Evolutionary conservation across 768 basidiomycete species (phyloP).

Genomic region (Termitomyces titanicus): DNA sequence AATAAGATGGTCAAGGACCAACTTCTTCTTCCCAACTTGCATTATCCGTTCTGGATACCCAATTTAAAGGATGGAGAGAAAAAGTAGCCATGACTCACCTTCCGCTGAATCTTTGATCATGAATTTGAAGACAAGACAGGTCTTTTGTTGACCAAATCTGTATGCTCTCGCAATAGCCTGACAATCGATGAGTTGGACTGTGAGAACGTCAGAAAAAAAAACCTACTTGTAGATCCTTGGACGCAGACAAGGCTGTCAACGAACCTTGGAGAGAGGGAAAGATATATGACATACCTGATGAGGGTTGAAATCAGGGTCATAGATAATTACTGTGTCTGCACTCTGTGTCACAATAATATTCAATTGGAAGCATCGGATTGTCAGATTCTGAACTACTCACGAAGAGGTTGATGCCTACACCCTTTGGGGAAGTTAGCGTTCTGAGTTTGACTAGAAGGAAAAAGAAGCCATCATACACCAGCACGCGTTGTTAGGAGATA

Average conservation of each 20-base stretch:
- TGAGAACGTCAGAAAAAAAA: background rate
- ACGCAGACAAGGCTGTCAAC: background rate
- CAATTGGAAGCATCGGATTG: background rate
- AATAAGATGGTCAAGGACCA: constrained; percentile 91
- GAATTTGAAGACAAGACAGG: constrained; percentile 91
- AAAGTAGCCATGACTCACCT: constrained; percentile 38
- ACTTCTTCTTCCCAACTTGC: constrained; percentile 92
- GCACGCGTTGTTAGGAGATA: constrained; percentile 92
- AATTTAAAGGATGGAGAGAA: background rate
- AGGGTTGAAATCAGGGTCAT: constrained; percentile 98
- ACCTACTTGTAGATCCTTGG: constrained; percentile 80
- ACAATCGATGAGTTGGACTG: constrained; percentile 1
- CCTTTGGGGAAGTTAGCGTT: constrained; percentile 32
- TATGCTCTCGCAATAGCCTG: constrained; percentile 95
- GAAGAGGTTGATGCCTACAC: constrained; percentile 86
- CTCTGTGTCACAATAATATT: constrained; percentile 46
- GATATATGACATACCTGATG: constrained; percentile 61
- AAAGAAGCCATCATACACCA: constrained; percentile 43
- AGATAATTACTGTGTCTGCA: constrained; percentile 91
- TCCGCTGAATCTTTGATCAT: constrained; percentile 95
- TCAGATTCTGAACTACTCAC: constrained; percentile 21
- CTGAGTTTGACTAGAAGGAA: background rate
- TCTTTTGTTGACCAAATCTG: constrained; percentile 93
- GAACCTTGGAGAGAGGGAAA: background rate
- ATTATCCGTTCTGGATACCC: constrained; percentile 76